Evolutionary conservation across 2,329 filamentous ascomycete species (phyloP).

Genomic region (Penicillium palitans): DNA sequence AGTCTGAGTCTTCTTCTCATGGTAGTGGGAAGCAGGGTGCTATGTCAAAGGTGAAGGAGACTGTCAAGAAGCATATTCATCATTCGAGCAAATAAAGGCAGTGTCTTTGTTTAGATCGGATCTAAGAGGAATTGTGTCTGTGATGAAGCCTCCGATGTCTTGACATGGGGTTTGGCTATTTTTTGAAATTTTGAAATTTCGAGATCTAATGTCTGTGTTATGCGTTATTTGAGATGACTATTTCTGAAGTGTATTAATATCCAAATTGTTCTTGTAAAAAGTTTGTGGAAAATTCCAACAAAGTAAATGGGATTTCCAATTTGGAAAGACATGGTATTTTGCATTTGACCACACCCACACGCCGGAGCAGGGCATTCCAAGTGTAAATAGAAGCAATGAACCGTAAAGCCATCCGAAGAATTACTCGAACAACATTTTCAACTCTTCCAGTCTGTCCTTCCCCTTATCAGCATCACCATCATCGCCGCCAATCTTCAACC

Average conservation of each 20-base stretch:
- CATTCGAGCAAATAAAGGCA: conserved; percentile 8
- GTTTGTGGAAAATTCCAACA: neutral
- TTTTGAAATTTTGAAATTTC: neutral
- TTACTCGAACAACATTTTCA: conserved; percentile 73
- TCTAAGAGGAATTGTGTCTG: neutral
- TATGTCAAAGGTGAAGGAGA: conserved; percentile 26
- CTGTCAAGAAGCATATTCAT: conserved; percentile 21
- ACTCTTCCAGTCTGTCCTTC: conserved; percentile 85
- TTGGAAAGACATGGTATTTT: neutral
- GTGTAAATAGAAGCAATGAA: neutral
- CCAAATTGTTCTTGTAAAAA: neutral
- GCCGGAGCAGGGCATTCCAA: neutral
- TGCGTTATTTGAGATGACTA: neutral
- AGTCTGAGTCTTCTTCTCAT: neutral
- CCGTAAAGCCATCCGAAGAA: neutral
- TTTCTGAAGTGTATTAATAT: conserved; percentile 9
- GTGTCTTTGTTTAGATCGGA: neutral
- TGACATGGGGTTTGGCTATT: neutral
- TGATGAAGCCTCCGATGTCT: neutral
- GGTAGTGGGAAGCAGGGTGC: conserved; percentile 16
- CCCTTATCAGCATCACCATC: conserved; percentile 86
- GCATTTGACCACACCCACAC: neutral
- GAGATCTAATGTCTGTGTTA: neutral
- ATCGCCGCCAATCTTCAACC: conserved; percentile 95
- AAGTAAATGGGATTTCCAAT: neutral